A percentile compares a stretch with the other conserved stretches of the same genome.
phyloP scores from a whole-genome alignment of 2,329 filamentous ascomycete genomes.

The Coleophoma cylindrospora region DNA sequence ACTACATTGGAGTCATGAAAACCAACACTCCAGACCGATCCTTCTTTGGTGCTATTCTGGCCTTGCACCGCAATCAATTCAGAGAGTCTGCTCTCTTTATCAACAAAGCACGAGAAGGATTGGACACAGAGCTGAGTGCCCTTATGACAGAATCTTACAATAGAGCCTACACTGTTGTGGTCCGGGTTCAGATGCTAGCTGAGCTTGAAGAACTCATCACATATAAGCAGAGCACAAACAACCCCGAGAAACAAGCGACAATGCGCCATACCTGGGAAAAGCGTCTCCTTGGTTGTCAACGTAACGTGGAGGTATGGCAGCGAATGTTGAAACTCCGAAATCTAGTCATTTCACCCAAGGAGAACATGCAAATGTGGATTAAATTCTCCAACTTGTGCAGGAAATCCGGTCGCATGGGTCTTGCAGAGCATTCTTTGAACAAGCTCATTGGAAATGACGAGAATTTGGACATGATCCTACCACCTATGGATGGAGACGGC shows the following conservation, averaged over 20 bases:
- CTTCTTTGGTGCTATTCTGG: constrained; percentile 95
- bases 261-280: constrained; percentile 96
- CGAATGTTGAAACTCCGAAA: constrained; percentile 93
- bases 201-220: constrained; percentile 97
- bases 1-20: constrained; percentile 93
- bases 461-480: constrained; percentile 54
- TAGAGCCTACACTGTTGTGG: constrained; percentile 94
- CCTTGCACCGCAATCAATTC: constrained; percentile 94
- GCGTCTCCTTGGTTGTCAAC: constrained; percentile 87
- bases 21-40: constrained; percentile 87
- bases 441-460: constrained; percentile 75
- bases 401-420: constrained; percentile 88
- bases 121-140: constrained; percentile 93
- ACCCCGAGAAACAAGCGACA: constrained; percentile 80
- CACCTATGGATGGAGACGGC: constrained; percentile 23
- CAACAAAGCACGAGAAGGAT: constrained; percentile 82
- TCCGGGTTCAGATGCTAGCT: constrained; percentile 97
- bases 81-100: constrained; percentile 86
- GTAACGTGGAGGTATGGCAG: constrained; percentile 98
- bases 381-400: constrained; percentile 98
- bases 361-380: constrained; percentile 99
- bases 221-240: constrained; percentile 83
- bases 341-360: constrained; percentile 82
- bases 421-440: constrained; percentile 92
- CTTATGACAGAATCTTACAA: constrained; percentile 98